Evolutionary conservation across 2,329 filamentous ascomycete genomes (phyloP).

Genomic region (Penicillium sumatraense): DNA sequence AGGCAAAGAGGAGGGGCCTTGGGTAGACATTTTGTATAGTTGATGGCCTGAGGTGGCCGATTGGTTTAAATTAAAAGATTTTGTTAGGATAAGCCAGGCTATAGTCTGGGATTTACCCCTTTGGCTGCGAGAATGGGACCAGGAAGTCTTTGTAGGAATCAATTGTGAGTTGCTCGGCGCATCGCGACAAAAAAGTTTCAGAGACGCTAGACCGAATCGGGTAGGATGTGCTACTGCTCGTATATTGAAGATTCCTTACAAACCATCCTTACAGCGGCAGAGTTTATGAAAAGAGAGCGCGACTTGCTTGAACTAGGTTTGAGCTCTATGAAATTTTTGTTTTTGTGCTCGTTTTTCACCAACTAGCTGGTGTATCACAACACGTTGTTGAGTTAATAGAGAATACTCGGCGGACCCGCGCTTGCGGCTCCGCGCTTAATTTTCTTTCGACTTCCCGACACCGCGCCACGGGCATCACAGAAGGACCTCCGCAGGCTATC

Average conservation of each 20-base stretch:
- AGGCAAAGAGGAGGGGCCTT: constrained; percentile 43
- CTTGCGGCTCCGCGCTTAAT: constrained; percentile 38
- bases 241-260: neutral
- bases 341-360: neutral
- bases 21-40: constrained; percentile 38
- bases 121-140: constrained; percentile 7
- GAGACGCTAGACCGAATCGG: constrained; percentile 28
- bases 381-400: neutral
- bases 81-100: neutral
- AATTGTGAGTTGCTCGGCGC: constrained; percentile 6
- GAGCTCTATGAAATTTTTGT: neutral
- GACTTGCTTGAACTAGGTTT: neutral
- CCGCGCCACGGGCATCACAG: constrained; percentile 18
- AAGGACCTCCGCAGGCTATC: constrained; percentile 15
- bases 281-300: neutral
- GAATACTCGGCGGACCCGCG: constrained; percentile 33
- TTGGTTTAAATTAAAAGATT: neutral
- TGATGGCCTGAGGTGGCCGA: constrained; percentile 3
- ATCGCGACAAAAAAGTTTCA: constrained; percentile 29
- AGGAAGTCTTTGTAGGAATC: constrained; percentile 4
- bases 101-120: neutral
- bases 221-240: constrained; percentile 17
- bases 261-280: neutral
- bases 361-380: neutral
- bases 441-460: constrained; percentile 35